A percentile compares a stretch with the other conserved stretches of the same genome.
These are phyloP conservation scores for Actinomortierella wolfii DNA, from an alignment of 371 early-diverging fungal genomes.

Conservation along the genomic window DNA sequence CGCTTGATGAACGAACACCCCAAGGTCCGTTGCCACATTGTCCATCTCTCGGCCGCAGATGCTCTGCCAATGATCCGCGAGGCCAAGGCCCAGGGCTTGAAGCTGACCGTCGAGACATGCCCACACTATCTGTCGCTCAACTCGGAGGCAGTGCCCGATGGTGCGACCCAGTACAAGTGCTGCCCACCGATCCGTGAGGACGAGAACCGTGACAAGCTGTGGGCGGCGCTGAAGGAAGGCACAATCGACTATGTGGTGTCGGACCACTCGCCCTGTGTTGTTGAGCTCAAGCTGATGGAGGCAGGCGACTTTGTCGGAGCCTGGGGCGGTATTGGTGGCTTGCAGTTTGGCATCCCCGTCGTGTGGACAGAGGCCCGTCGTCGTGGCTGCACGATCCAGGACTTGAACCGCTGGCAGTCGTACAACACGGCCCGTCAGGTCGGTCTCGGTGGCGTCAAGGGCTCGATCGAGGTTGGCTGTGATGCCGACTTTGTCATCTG, in stretches of 20 bases:
- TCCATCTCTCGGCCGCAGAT: conserved; percentile 78
- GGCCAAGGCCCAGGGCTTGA: conserved; percentile 73
- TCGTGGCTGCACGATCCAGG: conserved; percentile 69
- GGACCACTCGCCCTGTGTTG: conserved; percentile 85
- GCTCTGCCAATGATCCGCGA: conserved; percentile 75
- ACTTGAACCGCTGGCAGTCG: conserved; percentile 70
- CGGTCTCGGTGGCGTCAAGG: conserved; percentile 68
- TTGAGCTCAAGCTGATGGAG: conserved; percentile 69
- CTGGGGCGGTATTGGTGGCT: conserved; percentile 86
- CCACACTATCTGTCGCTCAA: conserved; percentile 78
- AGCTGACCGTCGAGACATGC: conserved; percentile 82
- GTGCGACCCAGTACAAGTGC: conserved; percentile 85
- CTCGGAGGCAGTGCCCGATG: conserved; percentile 71
- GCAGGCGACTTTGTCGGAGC: conserved; percentile 79
- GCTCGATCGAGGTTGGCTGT: conserved; percentile 64
- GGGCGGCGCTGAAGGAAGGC: conserved; percentile 79
- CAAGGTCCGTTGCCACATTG: conserved; percentile 78
- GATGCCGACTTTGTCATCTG: conserved; percentile 84
- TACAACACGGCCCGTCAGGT: conserved; percentile 68
- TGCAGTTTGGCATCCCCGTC: conserved; percentile 81
- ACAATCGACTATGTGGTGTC: conserved; percentile 84
- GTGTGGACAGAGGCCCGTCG: conserved; percentile 80
- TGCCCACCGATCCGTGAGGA: conserved; percentile 85
- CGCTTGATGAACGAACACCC: conserved; percentile 67
- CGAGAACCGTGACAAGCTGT: conserved; percentile 70